Conservation (phyloP, 306 rosid genomes). For the Lathyrus oleraceus region DNA sequence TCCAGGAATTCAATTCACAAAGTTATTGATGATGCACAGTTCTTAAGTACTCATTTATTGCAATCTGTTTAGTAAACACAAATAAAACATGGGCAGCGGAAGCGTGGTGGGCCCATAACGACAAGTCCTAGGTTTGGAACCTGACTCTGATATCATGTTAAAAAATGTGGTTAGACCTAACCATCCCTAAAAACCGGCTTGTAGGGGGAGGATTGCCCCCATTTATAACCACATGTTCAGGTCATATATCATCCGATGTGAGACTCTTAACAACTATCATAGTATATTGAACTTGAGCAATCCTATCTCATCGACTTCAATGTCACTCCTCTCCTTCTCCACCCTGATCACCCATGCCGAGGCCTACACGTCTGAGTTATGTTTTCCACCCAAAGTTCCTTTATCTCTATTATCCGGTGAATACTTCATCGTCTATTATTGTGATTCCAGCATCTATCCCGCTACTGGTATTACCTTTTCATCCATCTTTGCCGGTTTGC, state of each 20-base stretch:
- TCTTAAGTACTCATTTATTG: neutral
- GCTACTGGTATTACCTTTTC: neutral
- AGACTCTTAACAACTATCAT: neutral
- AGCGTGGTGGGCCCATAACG: too few species aligned
- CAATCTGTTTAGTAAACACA: conserved; percentile 12
- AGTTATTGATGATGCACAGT: neutral
- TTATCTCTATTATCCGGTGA: neutral
- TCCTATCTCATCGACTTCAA: neutral
- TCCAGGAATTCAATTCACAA: conserved; percentile 8
- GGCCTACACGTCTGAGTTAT: neutral
- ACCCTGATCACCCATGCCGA: neutral
- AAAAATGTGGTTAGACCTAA: too few species aligned
- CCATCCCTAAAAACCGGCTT: too few species aligned
- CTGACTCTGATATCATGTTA: neutral
- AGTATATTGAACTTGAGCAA: neutral
- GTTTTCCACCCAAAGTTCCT: neutral
- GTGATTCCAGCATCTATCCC: neutral
- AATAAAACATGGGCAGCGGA: neutral
- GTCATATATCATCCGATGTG: too few species aligned
- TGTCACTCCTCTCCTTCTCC: neutral
- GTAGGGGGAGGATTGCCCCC: too few species aligned
- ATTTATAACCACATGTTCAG: too few species aligned
- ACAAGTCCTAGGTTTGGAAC: too few species aligned
- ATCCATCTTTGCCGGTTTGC: neutral
- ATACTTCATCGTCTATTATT: neutral